Evolutionary conservation across 164 flowering plant genomes (phyloP).

Genomic region (Sedum album): DNA sequence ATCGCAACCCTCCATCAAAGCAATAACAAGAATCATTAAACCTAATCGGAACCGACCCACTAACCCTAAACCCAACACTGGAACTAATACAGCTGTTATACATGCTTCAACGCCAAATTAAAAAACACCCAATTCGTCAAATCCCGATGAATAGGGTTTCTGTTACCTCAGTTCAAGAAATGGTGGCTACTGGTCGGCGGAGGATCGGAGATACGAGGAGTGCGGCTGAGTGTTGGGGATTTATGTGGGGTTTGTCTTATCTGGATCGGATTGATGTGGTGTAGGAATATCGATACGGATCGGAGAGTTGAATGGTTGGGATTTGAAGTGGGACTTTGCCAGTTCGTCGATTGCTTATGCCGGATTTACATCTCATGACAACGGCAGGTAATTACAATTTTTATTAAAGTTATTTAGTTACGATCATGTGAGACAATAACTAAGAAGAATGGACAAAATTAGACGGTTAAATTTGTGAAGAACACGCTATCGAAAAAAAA

Average conservation of each 20-base stretch:
- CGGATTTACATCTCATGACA: background rate
- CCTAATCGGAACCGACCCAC: conserved; percentile 28
- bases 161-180: conserved; percentile 17
- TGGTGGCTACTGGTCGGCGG: conserved; percentile 5
- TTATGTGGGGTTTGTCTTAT: conserved; percentile 1
- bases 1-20: conserved; percentile 16
- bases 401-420: no score
- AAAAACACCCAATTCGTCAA: background rate
- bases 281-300: background rate
- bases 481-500: no score
- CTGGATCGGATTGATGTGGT: conserved; percentile 10
- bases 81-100: conserved; percentile 38
- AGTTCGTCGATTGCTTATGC: background rate
- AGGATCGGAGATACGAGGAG: background rate
- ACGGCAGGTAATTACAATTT: background rate
- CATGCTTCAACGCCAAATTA: conserved; percentile 19
- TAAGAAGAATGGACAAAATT: no score
- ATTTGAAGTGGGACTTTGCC: background rate
- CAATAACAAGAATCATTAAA: conserved; percentile 29
- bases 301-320: background rate
- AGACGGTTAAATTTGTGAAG: no score
- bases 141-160: background rate
- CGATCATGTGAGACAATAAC: no score
- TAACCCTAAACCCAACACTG: conserved; percentile 28
- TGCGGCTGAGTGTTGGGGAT: conserved; percentile 8